Evolutionary conservation across 257 asterid genomes (phyloP).

Genomic region (Solanum virginianum): DNA sequence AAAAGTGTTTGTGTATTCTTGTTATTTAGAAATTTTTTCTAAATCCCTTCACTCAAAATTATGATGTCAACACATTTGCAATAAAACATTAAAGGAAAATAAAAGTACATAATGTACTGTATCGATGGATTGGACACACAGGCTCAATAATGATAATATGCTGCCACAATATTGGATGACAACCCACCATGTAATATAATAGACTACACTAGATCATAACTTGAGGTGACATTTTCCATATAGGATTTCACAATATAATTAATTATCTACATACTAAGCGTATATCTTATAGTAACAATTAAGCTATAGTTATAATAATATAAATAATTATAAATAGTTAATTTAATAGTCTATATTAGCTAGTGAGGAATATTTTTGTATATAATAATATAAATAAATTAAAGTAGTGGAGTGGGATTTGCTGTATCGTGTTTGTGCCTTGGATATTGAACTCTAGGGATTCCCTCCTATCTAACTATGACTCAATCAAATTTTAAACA

Average conservation of each 20-base stretch:
- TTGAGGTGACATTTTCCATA: conserved; percentile 7
- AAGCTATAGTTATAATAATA: not conserved
- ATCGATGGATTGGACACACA: not conserved
- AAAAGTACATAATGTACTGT: not conserved
- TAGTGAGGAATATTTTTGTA: not conserved
- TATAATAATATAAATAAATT: not conserved
- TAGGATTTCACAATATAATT: conserved; percentile 4
- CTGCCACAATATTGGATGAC: conserved; percentile 20
- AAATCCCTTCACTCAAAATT: not conserved
- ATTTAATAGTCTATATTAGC: no score
- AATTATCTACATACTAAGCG: not conserved
- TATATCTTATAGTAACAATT: not conserved
- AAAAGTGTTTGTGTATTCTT: not conserved
- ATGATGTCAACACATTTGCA: not conserved
- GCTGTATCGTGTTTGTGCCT: conserved; percentile 25
- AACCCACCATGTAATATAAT: conserved; percentile 11
- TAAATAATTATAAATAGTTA: not conserved
- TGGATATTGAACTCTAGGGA: conserved; percentile 52
- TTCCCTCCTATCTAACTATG: conserved; percentile 20
- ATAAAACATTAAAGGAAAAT: not conserved
- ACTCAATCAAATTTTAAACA: not conserved
- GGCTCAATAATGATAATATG: conserved; percentile 7
- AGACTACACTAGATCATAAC: conserved; percentile 16
- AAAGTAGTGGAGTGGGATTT: conserved; percentile 55
- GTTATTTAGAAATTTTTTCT: not conserved